Percentiles rank a stretch among this genome's conserved stretches.
Conservation (phyloP, 768 basidiomycete genomes). For the Polyporus arcularius region DNA sequence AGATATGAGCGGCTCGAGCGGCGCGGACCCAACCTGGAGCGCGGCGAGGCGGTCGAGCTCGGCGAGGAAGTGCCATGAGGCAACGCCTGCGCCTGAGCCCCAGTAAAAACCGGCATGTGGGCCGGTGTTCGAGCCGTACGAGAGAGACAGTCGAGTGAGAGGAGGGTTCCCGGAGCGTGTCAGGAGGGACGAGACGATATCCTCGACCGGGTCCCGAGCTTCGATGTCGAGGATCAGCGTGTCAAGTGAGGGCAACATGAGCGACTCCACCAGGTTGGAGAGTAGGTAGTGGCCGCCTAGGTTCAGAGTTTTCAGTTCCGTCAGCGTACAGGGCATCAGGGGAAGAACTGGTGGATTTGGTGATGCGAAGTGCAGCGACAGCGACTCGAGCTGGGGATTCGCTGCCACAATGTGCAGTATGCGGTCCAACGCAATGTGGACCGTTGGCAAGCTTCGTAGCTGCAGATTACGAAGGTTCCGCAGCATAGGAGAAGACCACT, state of each 20-base stretch:
- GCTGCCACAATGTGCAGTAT: slow-evolving; percentile 63
- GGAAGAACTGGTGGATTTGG: slow-evolving; percentile 67
- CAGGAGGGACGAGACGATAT: slow-evolving; percentile 62
- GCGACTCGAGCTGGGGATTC: slow-evolving; percentile 55
- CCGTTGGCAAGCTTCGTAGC: slow-evolving; percentile 64
- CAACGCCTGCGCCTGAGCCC: slow-evolving; percentile 55
- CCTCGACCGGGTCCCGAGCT: slow-evolving; percentile 73
- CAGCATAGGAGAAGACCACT: slow-evolving; percentile 76
- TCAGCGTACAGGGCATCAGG: slow-evolving; percentile 51
- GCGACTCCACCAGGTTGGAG: slow-evolving; percentile 58
- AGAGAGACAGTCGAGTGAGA: slow-evolving; percentile 61
- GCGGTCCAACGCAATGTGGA: slow-evolving; percentile 65
- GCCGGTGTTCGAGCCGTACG: slow-evolving; percentile 46
- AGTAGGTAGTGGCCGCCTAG: slow-evolving; percentile 72
- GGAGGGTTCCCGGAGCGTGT: slow-evolving; percentile 60
- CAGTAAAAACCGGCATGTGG: slow-evolving; percentile 52
- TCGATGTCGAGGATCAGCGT: slow-evolving; percentile 69
- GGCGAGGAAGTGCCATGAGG: slow-evolving; percentile 66
- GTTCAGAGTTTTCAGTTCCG: slow-evolving; percentile 53
- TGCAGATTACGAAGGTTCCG: slow-evolving; percentile 57
- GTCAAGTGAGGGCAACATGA: slow-evolving; percentile 60
- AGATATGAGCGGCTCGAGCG: slow-evolving; percentile 62
- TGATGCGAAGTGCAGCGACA: slow-evolving; percentile 63
- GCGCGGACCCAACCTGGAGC: slow-evolving; percentile 64
- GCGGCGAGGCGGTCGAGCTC: slow-evolving; percentile 60